Conservation (phyloP, 2,329 filamentous ascomycete species). For the Pezicula neosporulosa region DNA sequence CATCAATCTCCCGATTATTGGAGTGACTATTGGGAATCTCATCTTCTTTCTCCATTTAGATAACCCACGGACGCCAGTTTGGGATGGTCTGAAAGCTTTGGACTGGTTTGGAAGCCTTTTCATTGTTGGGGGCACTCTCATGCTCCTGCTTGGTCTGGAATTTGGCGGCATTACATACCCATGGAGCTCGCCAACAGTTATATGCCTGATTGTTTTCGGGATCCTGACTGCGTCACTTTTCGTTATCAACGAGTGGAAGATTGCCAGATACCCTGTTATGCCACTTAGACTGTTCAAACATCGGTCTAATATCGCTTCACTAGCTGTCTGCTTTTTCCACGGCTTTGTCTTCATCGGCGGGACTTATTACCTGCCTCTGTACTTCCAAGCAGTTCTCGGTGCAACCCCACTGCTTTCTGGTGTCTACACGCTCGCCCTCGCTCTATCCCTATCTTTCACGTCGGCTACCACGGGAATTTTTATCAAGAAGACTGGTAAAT, state of each 20-base stretch:
- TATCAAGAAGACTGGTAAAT: constrained; percentile 63
- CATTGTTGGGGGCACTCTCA: constrained; percentile 69
- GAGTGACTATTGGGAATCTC: constrained; percentile 44
- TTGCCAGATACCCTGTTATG: constrained; percentile 76
- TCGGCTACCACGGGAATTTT: constrained; percentile 55
- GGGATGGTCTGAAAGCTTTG: constrained; percentile 57
- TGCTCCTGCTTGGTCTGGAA: constrained; percentile 83
- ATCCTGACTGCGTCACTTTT: constrained; percentile 56
- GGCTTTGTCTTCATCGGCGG: constrained; percentile 43
- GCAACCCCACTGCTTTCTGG: constrained; percentile 64
- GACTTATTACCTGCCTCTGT: constrained; percentile 45
- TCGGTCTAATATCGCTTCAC: constrained; percentile 61
- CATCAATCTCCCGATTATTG: constrained; percentile 26
- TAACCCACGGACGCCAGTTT: constrained; percentile 60
- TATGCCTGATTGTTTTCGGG: constrained; percentile 56
- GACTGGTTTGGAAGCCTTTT: constrained; percentile 59
- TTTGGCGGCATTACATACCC: constrained; percentile 75
- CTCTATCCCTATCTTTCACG: constrained; percentile 61
- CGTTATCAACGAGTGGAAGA: constrained; percentile 66
- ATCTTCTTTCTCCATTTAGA: constrained; percentile 64
- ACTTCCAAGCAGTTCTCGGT: constrained; percentile 61
- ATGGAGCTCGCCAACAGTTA: constrained; percentile 34
- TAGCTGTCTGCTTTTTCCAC: constrained; percentile 69
- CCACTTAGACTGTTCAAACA: constrained; percentile 69
- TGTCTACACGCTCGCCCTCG: constrained; percentile 71